Evolutionary conservation across 108 stramenopile species (phyloP), one percentile per base, ranked within the genome.

Genomic region (Skeletonema grethae): DNA sequence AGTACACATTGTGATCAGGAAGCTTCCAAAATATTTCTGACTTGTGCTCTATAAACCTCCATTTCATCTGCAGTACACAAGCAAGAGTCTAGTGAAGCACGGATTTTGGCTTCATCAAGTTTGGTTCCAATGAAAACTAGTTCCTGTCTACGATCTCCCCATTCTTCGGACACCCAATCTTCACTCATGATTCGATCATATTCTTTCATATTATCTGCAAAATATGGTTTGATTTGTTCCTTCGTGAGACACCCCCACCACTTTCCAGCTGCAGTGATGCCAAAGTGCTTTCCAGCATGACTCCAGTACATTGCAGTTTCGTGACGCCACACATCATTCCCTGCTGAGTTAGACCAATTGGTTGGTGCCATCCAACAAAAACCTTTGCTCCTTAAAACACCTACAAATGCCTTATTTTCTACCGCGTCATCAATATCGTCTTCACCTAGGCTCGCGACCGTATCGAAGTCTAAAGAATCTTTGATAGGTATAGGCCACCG

Each of bases 261-360:
- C 45, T 96, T 94, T 4, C 98, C 98, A 25, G 93, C 87, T 20
- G 86, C 65, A 0, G 76, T 70, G 12, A 98, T 87, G 10, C 92
- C 93, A 77, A 98, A 96, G 50, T 93, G 91, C 39, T 87, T 91
- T 25, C 98, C 98, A 25, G 98, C 96, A 65, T 97, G 96, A 60
- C 82, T 85, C 96, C 96, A 97, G 73, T 92, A 99, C 92, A 97
- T 94, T 57, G 97, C 97, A 28, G 97, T 95, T 45, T 96, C 90
- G 70, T 98, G 95, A 29, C 93, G 80, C 87, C 89, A 94, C 28
- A 67, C 85, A 84, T 96, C 95, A 24, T 65, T 61, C 3, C 79
- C 82, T 20, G 67, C 63, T 38, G 60, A 69, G 90, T 93, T 71
- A 7, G 70, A 72, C 95, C 95, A 96, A 28, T 82, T 71, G 6